phyloP scores from a whole-genome alignment of 306 rosid genomes.

The Castanea sativa region DNA sequence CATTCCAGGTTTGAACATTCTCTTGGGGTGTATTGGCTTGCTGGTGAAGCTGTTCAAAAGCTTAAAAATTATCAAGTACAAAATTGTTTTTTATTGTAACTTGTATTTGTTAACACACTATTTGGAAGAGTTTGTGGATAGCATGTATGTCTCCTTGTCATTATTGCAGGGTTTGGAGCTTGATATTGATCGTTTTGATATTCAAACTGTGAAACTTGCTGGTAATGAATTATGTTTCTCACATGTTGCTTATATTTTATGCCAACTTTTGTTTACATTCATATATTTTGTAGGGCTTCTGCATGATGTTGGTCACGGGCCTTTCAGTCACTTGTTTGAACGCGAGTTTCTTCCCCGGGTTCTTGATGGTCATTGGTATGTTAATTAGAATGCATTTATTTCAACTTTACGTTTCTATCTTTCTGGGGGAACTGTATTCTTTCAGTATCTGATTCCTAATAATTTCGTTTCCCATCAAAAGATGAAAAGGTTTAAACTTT shows the following conservation, averaged over 20 bases:
- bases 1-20: conserved; percentile 97
- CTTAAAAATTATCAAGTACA: conserved; percentile 65
- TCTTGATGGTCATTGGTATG: conserved; percentile 59
- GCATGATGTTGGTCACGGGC: conserved; percentile 98
- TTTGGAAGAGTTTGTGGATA: not conserved
- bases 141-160: conserved; percentile 14
- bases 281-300: conserved; percentile 61
- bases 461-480: not conserved
- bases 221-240: conserved; percentile 42
- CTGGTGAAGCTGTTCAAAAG: conserved; percentile 75
- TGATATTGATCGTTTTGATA: conserved; percentile 74
- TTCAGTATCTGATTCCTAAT: not conserved
- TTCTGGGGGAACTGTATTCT: not conserved
- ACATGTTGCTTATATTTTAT: not conserved
- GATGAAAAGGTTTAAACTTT: not conserved
- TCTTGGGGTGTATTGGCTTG: conserved; percentile 93
- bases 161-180: conserved; percentile 77
- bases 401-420: not conserved
- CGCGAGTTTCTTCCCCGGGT: conserved; percentile 82
- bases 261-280: not conserved
- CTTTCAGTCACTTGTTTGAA: conserved; percentile 95
- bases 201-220: conserved; percentile 90
- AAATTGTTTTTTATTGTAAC: not conserved
- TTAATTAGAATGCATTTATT: not conserved
- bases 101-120: not conserved